Evolutionary conservation across 768 basidiomycete species (phyloP), one percentile per base, ranked within the genome.

Genomic region (Ramaria rubella): DNA sequence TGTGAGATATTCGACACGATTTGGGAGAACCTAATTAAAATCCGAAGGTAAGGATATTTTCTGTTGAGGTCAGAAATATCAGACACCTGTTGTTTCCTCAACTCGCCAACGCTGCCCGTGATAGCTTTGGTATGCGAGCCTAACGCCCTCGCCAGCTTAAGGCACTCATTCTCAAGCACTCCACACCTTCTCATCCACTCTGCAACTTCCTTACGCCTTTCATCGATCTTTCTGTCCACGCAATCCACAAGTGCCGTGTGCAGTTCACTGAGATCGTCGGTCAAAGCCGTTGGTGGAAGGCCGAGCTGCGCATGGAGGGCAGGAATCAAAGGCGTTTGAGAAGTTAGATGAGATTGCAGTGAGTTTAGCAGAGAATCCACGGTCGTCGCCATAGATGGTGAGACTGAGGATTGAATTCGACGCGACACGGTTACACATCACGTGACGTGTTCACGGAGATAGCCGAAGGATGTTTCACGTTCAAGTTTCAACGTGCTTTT

Each of bases 271-370:
- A 94, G 77, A 58, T 96, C 93, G 67, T 90, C 86, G 67, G 89
- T 82, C 42, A 94, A 80, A 0, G 90, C 85, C 11, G 83, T 82
- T 26, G 81, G 70, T 8, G 92, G 90, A 14, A 94, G 77, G 30
- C 90, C 91, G 15, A 95, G 86, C 64, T 90, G 90, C 1, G 81
- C 76, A 69, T 94, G 91, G 4, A 95, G 75, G 6, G 85, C 82
- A 15, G 90, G 90, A 2, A 95, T 75, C 30, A 90, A 76, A 60
- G 87, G 85, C 0, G 89, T 90, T 70, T 94, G 91, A 1, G 83
- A 72, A 68, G 87, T 86, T 5, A 93, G 73, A 67, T 89, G 86
- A 2, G 82, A 77, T 61, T 91, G 87, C 26, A 94, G 69, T 21
- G 88, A 85, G 67, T 87, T 82, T 8, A 93, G 76, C 15, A 92